Evolutionary conservation across 768 basidiomycete species (phyloP).

Genomic region (Termitomyces sp.): DNA sequence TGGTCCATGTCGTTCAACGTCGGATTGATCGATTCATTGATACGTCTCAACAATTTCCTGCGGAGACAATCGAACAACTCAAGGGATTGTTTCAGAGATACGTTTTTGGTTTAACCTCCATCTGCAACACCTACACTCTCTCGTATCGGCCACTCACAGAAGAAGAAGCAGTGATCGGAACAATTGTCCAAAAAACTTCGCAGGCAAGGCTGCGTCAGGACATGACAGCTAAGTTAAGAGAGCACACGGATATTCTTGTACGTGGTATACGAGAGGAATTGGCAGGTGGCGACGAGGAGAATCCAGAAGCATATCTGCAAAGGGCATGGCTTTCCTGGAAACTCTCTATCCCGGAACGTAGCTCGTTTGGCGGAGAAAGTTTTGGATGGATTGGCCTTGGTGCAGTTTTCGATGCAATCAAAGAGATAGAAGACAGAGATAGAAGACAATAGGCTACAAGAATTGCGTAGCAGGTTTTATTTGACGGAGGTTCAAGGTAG

Average conservation of each 20-base stretch:
- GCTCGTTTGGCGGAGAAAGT: constrained; percentile 52
- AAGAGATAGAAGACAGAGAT: constrained; percentile 19
- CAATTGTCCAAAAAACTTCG: constrained; percentile 59
- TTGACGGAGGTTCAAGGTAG: neutral
- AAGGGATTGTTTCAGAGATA: constrained; percentile 37
- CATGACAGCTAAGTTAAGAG: constrained; percentile 50
- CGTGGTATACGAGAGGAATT: constrained; percentile 45
- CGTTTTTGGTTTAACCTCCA: constrained; percentile 39
- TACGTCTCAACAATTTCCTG: constrained; percentile 14
- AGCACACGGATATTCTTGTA: constrained; percentile 51
- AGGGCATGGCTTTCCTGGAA: constrained; percentile 57
- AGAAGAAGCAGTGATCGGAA: constrained; percentile 63
- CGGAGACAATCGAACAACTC: constrained; percentile 23
- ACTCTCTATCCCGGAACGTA: constrained; percentile 31
- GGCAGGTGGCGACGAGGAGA: constrained; percentile 37
- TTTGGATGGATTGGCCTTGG: constrained; percentile 62
- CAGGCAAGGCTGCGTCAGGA: constrained; percentile 53
- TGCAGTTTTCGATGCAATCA: constrained; percentile 50
- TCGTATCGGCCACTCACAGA: constrained; percentile 49
- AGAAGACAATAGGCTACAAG: constrained; percentile 14
- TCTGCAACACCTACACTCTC: constrained; percentile 45
- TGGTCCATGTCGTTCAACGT: constrained; percentile 23
- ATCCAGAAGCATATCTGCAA: constrained; percentile 29
- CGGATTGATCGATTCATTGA: constrained; percentile 25
- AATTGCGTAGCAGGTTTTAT: constrained; percentile 14